Evolutionary conservation across 2,329 filamentous ascomycete genomes (phyloP).

Genomic region (Alternaria tenuissima): DNA sequence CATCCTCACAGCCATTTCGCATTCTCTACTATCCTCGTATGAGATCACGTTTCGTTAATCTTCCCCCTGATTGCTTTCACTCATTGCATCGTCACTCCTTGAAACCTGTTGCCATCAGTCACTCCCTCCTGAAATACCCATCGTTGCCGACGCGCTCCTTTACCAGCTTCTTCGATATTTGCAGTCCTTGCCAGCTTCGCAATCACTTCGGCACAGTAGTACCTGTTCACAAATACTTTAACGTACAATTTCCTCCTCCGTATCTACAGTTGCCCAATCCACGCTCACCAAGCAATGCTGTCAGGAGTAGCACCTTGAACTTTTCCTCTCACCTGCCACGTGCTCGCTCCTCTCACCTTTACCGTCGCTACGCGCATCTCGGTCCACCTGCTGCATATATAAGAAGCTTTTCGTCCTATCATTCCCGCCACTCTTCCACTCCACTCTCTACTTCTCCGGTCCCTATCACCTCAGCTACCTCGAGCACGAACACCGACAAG

Average conservation of each 20-base stretch:
- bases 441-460: background rate
- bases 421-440: slow-evolving; percentile 7
- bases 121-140: slow-evolving; percentile 6
- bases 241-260: background rate
- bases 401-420: background rate
- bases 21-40: slow-evolving; percentile 3
- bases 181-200: background rate
- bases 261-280: background rate
- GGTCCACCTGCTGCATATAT: background rate
- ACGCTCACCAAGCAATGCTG: background rate
- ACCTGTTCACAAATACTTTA: background rate
- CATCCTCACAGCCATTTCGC: background rate
- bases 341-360: slow-evolving; percentile 11
- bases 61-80: too few species aligned
- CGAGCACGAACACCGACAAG: background rate
- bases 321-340: slow-evolving; percentile 11
- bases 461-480: background rate
- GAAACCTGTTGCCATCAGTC: background rate
- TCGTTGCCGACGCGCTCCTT: slow-evolving; percentile 3
- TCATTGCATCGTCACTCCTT: slow-evolving; percentile 11
- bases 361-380: background rate
- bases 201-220: background rate
- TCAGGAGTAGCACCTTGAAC: slow-evolving; percentile 1
- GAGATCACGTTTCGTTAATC: background rate
- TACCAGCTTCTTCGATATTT: background rate